A percentile compares a stretch with the other conserved stretches of the same genome.
Evolutionary conservation across 116 monocot genomes (phyloP).

Genomic region (Trichopus zeylanicus): DNA sequence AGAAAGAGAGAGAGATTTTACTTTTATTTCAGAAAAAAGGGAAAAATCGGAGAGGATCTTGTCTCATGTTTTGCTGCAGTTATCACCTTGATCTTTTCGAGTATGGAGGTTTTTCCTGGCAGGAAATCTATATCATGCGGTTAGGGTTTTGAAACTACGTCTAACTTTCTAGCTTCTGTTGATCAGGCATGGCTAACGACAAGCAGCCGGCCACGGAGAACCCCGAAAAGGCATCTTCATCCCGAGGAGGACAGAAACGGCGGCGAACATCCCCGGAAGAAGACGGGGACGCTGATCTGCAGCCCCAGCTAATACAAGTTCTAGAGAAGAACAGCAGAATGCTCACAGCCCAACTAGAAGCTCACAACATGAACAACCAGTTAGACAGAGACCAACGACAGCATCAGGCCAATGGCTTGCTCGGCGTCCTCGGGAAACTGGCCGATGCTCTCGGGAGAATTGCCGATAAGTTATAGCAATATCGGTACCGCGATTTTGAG

Average conservation of each 20-base stretch:
- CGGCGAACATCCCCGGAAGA: constrained; percentile 23
- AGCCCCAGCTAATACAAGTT: constrained; percentile 45
- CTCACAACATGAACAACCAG: constrained; percentile 66
- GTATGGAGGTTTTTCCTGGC: no score
- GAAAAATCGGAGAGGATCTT: no score
- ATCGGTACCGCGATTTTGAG: no score
- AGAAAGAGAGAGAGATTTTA: no score
- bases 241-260: constrained; percentile 36
- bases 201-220: constrained; percentile 31
- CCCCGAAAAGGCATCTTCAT: constrained; percentile 22
- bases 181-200: constrained; percentile 32
- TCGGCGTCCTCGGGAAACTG: constrained; percentile 64
- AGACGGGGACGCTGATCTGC: constrained; percentile 14
- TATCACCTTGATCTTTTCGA: no score
- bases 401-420: constrained; percentile 43
- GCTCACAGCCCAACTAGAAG: constrained; percentile 69
- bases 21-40: no score
- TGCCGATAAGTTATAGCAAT: constrained; percentile 93
- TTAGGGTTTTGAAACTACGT: no score
- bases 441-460: constrained; percentile 92
- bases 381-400: constrained; percentile 87
- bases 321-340: constrained; percentile 69
- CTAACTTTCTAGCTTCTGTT: background rate
- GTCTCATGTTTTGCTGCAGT: no score
- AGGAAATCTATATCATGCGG: no score